phyloP scores from a whole-genome alignment of 1,284 basidiomycete species.

The Gymnopus androsaceus region DNA sequence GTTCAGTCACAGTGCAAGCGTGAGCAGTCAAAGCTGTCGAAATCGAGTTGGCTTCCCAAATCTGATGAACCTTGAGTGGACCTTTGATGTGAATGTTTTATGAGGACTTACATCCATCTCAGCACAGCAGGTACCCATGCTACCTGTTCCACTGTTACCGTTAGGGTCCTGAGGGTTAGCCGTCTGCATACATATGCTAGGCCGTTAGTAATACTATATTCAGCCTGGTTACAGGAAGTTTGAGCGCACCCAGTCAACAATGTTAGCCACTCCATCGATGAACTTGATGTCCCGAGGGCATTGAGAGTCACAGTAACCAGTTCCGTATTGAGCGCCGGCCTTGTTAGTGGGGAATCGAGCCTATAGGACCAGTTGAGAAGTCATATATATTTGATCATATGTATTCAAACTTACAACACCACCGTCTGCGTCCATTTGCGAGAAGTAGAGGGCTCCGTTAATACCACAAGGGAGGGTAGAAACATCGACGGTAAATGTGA shows the following conservation, averaged over 20 bases:
- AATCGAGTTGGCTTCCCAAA: conserved; percentile 57
- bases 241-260: too few relatives aligned
- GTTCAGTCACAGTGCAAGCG: conserved; percentile 39
- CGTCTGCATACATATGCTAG: too few relatives aligned
- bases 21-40: conserved; percentile 47
- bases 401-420: conserved; percentile 36
- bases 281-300: conserved; percentile 56
- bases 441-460: conserved; percentile 54
- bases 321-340: conserved; percentile 55
- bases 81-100: not conserved
- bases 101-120: conserved; percentile 45
- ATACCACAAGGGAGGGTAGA: conserved; percentile 57
- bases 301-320: conserved; percentile 56
- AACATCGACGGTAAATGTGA: conserved; percentile 56
- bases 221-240: too few relatives aligned
- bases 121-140: conserved; percentile 50
- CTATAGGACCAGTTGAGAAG: not conserved
- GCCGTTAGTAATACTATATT: too few relatives aligned
- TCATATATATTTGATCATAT: not conserved
- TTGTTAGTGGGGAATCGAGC: conserved; percentile 39
- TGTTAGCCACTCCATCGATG: conserved; percentile 53
- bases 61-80: conserved; percentile 8
- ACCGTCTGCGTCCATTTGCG: conserved; percentile 53
- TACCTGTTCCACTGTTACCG: conserved; percentile 50
- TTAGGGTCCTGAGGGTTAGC: conserved; percentile 47